Evolutionary conservation across 2,329 filamentous ascomycete genomes (phyloP), one percentile per base, ranked within the genome.

Genomic region (Claviceps sp.): DNA sequence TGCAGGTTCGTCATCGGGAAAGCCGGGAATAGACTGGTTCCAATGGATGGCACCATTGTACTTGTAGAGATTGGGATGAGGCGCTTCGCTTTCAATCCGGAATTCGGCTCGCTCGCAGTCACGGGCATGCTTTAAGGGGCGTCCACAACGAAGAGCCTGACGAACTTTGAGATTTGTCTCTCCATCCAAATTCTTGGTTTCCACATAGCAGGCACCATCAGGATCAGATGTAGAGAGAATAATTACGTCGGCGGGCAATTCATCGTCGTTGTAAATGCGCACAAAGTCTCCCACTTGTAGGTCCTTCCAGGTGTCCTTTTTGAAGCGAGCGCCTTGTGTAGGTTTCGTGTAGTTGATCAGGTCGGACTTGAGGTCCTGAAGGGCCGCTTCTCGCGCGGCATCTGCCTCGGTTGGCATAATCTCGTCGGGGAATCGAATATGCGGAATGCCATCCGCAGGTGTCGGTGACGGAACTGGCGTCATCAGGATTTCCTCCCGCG

Each of bases 81-180:
- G 89, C 0, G 83, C 74, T 69, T 98, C 93, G 65, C 90, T 96
- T 61, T 97, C 88, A 54, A 98, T 83, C 16, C 77, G 68, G 65
- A 98, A 98, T 59, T 93, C 82, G 26, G 90, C 82, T 55, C 84
- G 81, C 69, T 97, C 93, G 66, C 93, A 97, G 64, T 98, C 89
- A 54, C 85, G 81, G 14, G 93, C 93, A 66, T 97, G 90, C 64
- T 84, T 88, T 55, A 98, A 77, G 47, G 81, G 74, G 50, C 86
- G 83, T 13, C 90, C 87, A 62, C 88, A 93, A 57, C 91, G 87
- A 43, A 98, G 76, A 19, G 93, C 89, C 62, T 91, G 87, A 54
- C 93, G 85, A 56, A 96, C 89, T 69, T 98, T 98, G 56, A 98
- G 72, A 62, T 98, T 98, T 2, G 93, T 98, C 70, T 98, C 93